These are phyloP conservation scores for Tylopilus orsonianus DNA, from an alignment of 1,284 basidiomycete species.

Conservation along the genomic window DNA sequence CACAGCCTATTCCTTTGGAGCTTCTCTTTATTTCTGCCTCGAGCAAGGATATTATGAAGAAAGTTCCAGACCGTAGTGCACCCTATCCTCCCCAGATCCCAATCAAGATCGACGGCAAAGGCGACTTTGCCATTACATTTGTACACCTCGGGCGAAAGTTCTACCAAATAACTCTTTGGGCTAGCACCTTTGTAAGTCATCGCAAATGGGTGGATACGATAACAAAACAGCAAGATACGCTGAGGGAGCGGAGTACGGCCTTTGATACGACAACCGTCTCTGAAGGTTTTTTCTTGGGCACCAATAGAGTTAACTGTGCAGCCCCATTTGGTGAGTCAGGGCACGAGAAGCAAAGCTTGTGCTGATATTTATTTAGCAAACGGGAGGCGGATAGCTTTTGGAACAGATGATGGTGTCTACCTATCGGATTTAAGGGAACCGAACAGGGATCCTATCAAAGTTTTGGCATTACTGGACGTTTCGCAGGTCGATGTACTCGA, in stretches of 20 bases:
- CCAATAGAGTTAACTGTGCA: conserved; percentile 89
- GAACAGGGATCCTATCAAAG: conserved; percentile 84
- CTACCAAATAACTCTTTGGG: conserved; percentile 93
- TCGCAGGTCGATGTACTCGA: conserved; percentile 96
- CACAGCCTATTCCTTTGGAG: conserved; percentile 92
- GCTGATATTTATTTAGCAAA: conserved; percentile 52
- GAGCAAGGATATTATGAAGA: conserved; percentile 45
- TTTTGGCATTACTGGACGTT: conserved; percentile 87
- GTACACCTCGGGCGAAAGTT: conserved; percentile 91
- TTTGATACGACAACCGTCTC: conserved; percentile 88
- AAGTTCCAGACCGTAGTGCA: conserved; percentile 54
- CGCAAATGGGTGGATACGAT: conserved; percentile 96
- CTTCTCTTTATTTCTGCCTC: conserved; percentile 79
- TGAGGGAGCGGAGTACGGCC: conserved; percentile 83
- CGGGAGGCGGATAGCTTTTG: conserved; percentile 90
- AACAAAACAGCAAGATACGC: conserved; percentile 82
- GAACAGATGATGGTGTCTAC: conserved; percentile 96
- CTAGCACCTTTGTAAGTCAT: conserved; percentile 81
- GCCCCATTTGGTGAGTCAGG: conserved; percentile 84
- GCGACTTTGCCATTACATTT: conserved; percentile 91
- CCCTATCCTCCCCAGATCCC: conserved; percentile 44
- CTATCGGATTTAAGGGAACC: conserved; percentile 82
- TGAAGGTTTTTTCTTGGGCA: conserved; percentile 84
- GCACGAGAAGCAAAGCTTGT: conserved; percentile 1
- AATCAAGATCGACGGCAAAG: conserved; percentile 72